Evolutionary conservation across 1,284 basidiomycete species (phyloP).

Genomic region (Somion occarium): DNA sequence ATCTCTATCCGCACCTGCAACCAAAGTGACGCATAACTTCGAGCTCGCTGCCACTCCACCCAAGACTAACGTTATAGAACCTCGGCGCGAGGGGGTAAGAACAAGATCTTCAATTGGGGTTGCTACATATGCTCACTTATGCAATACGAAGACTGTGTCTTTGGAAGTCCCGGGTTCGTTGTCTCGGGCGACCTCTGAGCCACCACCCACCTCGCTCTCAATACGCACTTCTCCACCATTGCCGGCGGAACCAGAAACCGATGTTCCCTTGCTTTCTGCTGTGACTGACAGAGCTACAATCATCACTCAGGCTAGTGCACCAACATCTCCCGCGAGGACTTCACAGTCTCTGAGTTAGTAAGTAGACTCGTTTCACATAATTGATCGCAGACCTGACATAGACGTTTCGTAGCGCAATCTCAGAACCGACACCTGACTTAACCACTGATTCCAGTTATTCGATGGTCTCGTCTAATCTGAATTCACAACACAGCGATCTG

Average conservation of each 20-base stretch:
- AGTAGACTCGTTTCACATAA: neutral
- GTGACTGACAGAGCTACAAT: slow-evolving; percentile 1
- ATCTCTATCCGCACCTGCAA: too few relatives aligned
- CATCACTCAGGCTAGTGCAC: slow-evolving; percentile 2
- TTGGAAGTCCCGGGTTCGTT: too few relatives aligned
- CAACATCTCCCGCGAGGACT: neutral
- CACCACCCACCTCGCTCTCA: slow-evolving; percentile 1
- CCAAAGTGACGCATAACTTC: too few relatives aligned
- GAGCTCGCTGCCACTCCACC: too few relatives aligned
- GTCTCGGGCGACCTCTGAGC: slow-evolving; percentile 8
- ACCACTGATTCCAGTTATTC: neutral
- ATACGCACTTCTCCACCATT: neutral
- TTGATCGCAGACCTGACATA: neutral
- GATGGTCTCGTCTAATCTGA: neutral
- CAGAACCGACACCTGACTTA: neutral
- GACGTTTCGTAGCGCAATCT: too few relatives aligned
- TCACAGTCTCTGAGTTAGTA: neutral
- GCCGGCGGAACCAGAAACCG: neutral
- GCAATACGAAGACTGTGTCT: too few relatives aligned
- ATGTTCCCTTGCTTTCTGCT: neutral
- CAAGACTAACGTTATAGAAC: too few relatives aligned
- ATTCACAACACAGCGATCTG: neutral
- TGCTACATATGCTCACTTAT: too few relatives aligned
- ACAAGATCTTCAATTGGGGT: too few relatives aligned
- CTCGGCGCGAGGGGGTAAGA: too few relatives aligned